A percentile compares a stretch with the other conserved stretches of the same genome.
Conservation (phyloP, 805 yeast species). For the Diddensiella transvaalensis region DNA sequence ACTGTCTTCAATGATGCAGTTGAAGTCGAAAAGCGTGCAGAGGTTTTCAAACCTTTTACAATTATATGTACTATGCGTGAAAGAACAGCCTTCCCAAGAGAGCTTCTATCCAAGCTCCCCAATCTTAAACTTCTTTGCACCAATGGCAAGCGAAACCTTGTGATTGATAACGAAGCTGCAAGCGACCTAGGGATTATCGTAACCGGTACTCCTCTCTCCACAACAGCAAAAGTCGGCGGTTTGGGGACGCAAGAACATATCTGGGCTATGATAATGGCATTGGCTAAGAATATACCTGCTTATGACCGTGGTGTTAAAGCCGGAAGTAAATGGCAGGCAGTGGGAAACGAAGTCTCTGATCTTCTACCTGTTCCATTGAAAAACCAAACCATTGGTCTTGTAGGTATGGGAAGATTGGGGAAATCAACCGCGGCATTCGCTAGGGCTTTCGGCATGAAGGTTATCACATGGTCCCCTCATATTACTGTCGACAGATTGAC, state of each 20-base stretch:
- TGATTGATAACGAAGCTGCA: constrained; percentile 22
- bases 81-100: constrained; percentile 20
- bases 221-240: constrained; percentile 8
- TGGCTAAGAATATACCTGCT: constrained; percentile 20
- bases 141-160: constrained; percentile 21
- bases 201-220: constrained; percentile 10
- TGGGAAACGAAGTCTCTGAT: constrained; percentile 8
- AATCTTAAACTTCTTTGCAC: constrained; percentile 23
- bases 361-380: constrained; percentile 16
- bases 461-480: constrained; percentile 24
- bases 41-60: constrained; percentile 17
- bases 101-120: constrained; percentile 16
- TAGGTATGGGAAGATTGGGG: constrained; percentile 24
- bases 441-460: constrained; percentile 22
- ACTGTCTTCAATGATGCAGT: constrained; percentile 21
- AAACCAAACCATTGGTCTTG: constrained; percentile 21
- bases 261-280: constrained; percentile 22
- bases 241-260: constrained; percentile 21
- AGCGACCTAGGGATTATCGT: constrained; percentile 19
- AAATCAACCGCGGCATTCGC: constrained; percentile 18
- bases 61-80: constrained; percentile 24
- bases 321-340: constrained; percentile 22
- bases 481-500: constrained; percentile 16
- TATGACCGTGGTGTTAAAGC: constrained; percentile 14
- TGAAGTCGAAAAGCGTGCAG: constrained; percentile 9